Evolutionary conservation across 805 yeast genomes (phyloP), one percentile per base, ranked within the genome.

Genomic region (Candida vaughaniae): DNA sequence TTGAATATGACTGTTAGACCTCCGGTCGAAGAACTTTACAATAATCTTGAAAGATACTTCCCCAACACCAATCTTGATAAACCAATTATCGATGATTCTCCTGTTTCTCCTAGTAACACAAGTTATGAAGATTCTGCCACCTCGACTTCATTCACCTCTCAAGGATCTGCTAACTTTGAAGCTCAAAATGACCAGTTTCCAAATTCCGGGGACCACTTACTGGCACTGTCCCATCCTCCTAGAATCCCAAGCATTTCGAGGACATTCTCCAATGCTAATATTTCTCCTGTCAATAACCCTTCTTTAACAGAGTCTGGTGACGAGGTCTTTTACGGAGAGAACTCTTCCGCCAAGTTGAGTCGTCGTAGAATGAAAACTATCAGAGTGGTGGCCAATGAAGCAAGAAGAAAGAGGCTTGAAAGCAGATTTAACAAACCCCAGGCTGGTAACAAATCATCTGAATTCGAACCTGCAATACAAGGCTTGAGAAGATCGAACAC

Each of bases 51-150:
- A 48, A 77, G 78, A 52, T 93, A 85, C 56, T 93, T 93, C 69
- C 99, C 99, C 0, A 75, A 85, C 49, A 81, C 97, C 0, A 91
- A 91, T 60, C 71, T 93, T 42, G 99, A 93, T 56, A 85, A 83
- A 50, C 95, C 97, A 2, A 87, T 93, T 22, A 77, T 91, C 16
- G 78, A 77, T 43, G 95, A 85, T 46, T 79, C 84, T 2, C 72
- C 72, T 0, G 56, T 64, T 3, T 80, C 85, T 0, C 84, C 87
- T 1, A 31, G 33, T 19, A 29, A 26, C 30, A 12, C 14, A n/a
- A 16, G 30, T 5, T 19, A 25, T 18, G 35, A 25, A n/a, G 38
- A 29, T 4, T 16, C 34, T 3, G 29, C 5, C 5, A 16, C 30
- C 23, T 19, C 35, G n/a, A 17, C 15, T 3, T 25, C 34, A 3